phyloP scores from a whole-genome alignment of 768 basidiomycete genomes.

The Hericium rajendrae region DNA sequence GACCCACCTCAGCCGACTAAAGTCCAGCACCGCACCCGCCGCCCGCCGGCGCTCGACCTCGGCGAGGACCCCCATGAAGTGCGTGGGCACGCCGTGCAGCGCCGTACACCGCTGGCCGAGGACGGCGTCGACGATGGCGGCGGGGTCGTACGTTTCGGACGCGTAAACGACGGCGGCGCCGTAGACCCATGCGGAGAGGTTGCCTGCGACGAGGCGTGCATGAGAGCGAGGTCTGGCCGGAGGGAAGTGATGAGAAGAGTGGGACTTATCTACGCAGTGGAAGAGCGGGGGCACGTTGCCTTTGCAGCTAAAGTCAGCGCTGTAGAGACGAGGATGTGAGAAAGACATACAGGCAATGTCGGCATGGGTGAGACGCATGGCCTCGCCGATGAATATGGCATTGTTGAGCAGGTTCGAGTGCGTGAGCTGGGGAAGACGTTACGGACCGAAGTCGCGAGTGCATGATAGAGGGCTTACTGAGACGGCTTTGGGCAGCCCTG shows the following conservation, averaged over 20 bases:
- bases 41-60: constrained; percentile 51
- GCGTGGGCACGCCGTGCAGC: constrained; percentile 79
- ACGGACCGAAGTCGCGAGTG: background rate
- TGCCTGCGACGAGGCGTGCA: constrained; percentile 70
- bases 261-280: constrained; percentile 80
- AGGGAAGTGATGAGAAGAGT: background rate
- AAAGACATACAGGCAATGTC: constrained; percentile 57
- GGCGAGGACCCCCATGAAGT: constrained; percentile 65
- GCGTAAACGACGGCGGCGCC: constrained; percentile 71
- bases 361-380: constrained; percentile 55
- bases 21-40: constrained; percentile 37
- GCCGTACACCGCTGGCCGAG: constrained; percentile 62
- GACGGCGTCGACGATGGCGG: constrained; percentile 62
- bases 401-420: constrained; percentile 78
- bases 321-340: background rate
- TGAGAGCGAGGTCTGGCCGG: constrained; percentile 3
- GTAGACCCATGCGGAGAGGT: constrained; percentile 69
- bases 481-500: constrained; percentile 74
- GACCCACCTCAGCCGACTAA: constrained; percentile 44
- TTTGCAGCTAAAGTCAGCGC: constrained; percentile 19
- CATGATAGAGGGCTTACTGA: constrained; percentile 38
- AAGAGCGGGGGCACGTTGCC: constrained; percentile 81
- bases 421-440: constrained; percentile 40
- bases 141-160: constrained; percentile 52
- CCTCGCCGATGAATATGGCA: constrained; percentile 54